These are phyloP conservation scores for Hyaloscypha hepaticicola DNA, from an alignment of 495 filamentous ascomycete species.

Conservation along the genomic window DNA sequence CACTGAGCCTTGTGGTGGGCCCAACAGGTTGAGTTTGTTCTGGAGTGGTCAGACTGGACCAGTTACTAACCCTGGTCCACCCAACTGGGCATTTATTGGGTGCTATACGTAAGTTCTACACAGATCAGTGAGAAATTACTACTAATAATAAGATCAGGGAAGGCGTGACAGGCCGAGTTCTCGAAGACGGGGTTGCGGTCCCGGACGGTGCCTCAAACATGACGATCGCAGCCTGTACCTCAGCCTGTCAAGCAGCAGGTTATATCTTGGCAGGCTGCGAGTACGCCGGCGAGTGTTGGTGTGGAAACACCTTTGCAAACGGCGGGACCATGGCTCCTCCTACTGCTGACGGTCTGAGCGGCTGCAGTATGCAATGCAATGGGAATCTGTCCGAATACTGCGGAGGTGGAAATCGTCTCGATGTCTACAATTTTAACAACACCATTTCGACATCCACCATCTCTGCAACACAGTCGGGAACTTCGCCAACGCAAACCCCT, in stretches of 20 bases:
- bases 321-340: constrained; percentile 36
- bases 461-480: not conserved
- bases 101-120: constrained; percentile 32
- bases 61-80: constrained; percentile 24
- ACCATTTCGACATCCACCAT: constrained; percentile 32
- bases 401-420: constrained; percentile 44
- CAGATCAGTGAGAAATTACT: too few species aligned
- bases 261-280: constrained; percentile 39
- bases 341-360: constrained; percentile 7
- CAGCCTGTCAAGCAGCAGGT: constrained; percentile 36
- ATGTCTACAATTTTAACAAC: constrained; percentile 46
- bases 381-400: constrained; percentile 49
- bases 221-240: constrained; percentile 43
- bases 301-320: constrained; percentile 23
- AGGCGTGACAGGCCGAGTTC: constrained; percentile 23
- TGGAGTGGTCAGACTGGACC: constrained; percentile 20
- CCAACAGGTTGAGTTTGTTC: constrained; percentile 38
- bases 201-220: constrained; percentile 18
- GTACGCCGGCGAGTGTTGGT: constrained; percentile 28
- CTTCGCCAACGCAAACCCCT: constrained; percentile 12
- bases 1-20: constrained; percentile 46
- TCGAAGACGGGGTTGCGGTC: not conserved
- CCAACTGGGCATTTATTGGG: constrained; percentile 23
- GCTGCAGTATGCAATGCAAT: constrained; percentile 11
- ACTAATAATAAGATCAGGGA: constrained; percentile 18